Evolutionary conservation across 2,329 filamentous ascomycete species (phyloP).

Genomic region (Gaeumannomyces sp.): DNA sequence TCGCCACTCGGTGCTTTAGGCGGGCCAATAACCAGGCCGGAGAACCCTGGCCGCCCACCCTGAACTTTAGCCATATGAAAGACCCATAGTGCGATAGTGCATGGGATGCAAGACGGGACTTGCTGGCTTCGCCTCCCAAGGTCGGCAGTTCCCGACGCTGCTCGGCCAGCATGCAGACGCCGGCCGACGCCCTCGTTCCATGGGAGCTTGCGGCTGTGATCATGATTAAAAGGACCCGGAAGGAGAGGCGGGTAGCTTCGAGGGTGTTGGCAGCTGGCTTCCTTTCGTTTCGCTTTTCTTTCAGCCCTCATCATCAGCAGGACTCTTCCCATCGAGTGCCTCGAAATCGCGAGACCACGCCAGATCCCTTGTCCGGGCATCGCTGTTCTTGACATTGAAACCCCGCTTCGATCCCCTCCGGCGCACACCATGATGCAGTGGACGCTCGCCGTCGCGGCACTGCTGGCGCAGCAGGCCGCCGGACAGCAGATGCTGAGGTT

Average conservation of each 20-base stretch:
- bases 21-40: not conserved
- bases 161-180: not conserved
- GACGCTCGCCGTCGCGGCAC: constrained; percentile 21
- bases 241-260: not conserved
- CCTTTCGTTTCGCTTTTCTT: not conserved
- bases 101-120: not conserved
- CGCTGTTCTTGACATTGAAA: not conserved
- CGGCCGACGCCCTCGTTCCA: not conserved
- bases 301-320: not conserved
- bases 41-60: not conserved
- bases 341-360: no score
- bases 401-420: not conserved
- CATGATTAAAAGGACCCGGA: not conserved
- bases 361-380: no score
- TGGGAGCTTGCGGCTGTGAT: not conserved
- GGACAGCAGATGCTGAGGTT: constrained; percentile 39
- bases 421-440: constrained; percentile 20
- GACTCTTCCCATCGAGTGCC: not conserved
- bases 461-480: constrained; percentile 23
- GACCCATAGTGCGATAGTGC: not conserved
- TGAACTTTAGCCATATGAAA: not conserved
- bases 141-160: not conserved
- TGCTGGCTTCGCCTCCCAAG: not conserved
- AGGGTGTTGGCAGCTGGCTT: not conserved
- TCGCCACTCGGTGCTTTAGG: not conserved